Evolutionary conservation across 495 filamentous ascomycete species (phyloP), one percentile per base, ranked within the genome.

Genomic region (Hypoxylon lenormandii): DNA sequence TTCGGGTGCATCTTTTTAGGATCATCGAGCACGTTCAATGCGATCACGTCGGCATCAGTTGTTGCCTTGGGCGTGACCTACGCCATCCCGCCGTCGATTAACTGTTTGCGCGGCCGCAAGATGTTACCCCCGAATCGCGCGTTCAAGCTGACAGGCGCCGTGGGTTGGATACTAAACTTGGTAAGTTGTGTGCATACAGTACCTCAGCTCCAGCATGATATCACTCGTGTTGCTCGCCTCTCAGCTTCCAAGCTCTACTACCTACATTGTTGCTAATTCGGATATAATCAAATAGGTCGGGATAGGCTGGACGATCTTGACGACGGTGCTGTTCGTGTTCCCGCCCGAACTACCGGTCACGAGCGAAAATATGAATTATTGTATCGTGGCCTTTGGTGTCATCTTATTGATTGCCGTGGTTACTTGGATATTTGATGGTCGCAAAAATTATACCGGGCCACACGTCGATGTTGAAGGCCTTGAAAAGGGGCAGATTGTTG

Each of bases 1-100:
- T 91, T 93, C 60, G 91, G 91, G 12, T 82, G 81, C 38, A 87
- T 94, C 61, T 92, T 91, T 78, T 82, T 94, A n/a, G 90, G 90
- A 26, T 92, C 91, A 0, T 84, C 83, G 21, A 88, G 83, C 58
- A 84, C 84, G 0, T 84, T 89, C 71, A 86, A 88, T 40, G 90
- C 91, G 13, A 91, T 93, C 66, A 81, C 90, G 16, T 89, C 89
- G 0, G 84, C 89, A 0, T 89, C 87, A 0, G 90, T 92, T 0
- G 89, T 94, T 28, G 81, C 90, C 4, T 84, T 93, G 1, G 88
- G 88, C 19, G 76, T 94, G 11, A 86, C 88, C 15, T 93, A 94
- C 70, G 91, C 84, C 7, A 90, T 92, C 33, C 91, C 91, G 0
- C 85, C 91, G 42, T 75, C 83, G 0, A 87, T 93, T 58, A 90